These are phyloP conservation scores for Magnaporthiopsis incrustans DNA, from an alignment of 2,329 filamentous ascomycete genomes.

Conservation along the genomic window DNA sequence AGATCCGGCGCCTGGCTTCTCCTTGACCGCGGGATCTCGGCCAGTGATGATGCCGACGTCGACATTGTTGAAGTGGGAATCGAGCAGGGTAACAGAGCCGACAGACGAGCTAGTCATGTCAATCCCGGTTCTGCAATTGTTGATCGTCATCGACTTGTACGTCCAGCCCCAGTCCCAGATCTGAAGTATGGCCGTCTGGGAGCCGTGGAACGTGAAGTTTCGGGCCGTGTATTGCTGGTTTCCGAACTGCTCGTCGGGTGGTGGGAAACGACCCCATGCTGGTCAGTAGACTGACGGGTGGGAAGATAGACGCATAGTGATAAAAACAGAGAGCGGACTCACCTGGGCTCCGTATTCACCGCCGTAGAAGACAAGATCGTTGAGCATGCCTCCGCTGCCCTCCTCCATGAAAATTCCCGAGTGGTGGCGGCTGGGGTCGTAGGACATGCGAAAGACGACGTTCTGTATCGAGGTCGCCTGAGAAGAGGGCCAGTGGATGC, in stretches of 20 bases:
- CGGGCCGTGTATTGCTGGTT: conserved; percentile 65
- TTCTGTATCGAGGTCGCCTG: conserved; percentile 54
- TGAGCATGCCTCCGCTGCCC: conserved; percentile 59
- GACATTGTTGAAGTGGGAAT: conserved; percentile 59
- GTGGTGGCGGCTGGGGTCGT: conserved; percentile 36
- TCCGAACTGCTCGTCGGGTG: conserved; percentile 27
- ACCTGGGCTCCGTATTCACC: conserved; percentile 44
- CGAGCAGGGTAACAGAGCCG: conserved; percentile 67
- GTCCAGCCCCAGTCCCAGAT: conserved; percentile 72
- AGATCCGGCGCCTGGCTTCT: conserved; percentile 38
- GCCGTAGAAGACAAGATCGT: conserved; percentile 61
- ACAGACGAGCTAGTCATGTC: conserved; percentile 46
- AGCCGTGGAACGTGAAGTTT: conserved; percentile 56
- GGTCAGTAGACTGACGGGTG: neutral
- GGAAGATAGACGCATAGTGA: neutral
- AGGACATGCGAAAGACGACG: conserved; percentile 43
- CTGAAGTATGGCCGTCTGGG: conserved; percentile 59
- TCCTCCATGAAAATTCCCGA: conserved; percentile 53
- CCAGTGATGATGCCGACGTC: conserved; percentile 67
- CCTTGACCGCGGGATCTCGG: conserved; percentile 20
- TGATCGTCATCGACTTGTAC: conserved; percentile 57
- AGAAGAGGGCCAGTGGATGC: conserved; percentile 61
- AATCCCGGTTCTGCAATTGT: conserved; percentile 38
- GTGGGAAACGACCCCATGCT: neutral
- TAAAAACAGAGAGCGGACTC: neutral